Evolutionary conservation across 495 filamentous ascomycete species (phyloP), one percentile per base, ranked within the genome.

Genomic region (Aspergillus coremiiformis): DNA sequence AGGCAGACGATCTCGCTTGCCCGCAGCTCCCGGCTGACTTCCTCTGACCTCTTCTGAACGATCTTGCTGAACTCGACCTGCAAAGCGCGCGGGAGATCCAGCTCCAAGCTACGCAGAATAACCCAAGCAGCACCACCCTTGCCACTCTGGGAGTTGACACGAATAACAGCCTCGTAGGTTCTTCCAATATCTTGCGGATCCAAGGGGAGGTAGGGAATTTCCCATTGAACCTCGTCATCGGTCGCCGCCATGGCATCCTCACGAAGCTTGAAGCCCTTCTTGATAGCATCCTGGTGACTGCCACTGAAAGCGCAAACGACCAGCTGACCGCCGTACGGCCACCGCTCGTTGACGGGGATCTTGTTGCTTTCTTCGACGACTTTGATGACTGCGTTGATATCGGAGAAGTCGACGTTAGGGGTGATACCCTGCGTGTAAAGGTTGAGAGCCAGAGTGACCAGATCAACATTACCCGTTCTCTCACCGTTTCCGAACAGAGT

Each of bases 51-150:
- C 39, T 75, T 78, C 65, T 98, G 93, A 14, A 97, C 90, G 52
- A 95, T 79, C 65, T 82, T 85, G 59, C 82, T 84, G 68, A 98
- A 98, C 32, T 89, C 92, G 56, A 96, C 78, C 69, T 98, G 93
- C 44, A 98, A 76, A 20, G 89, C 87, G 60, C 93, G 89, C 4
- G 93, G 93, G 55, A 97, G 79, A 69, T 96, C 93, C 56, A 97
- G 87, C 60, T 96, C 82, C 52, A 97, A 79, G 42, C 83, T 81
- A 42, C 86, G 86, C 63, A 89, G 83, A 65, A 98, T 91, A 57
- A 96, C 84, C 90, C 89, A 97, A 35, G 93, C 92, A 52, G 89
- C 85, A 57, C 93, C 93, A 49, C 91, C 93, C 72, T 98, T 98
- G 48, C 93, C 93, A 54, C 83, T 88, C 65, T 98, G 93, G 20